Evolutionary conservation across 352 stramenopile genomes (phyloP).

Genomic region (Pythium volutum): DNA sequence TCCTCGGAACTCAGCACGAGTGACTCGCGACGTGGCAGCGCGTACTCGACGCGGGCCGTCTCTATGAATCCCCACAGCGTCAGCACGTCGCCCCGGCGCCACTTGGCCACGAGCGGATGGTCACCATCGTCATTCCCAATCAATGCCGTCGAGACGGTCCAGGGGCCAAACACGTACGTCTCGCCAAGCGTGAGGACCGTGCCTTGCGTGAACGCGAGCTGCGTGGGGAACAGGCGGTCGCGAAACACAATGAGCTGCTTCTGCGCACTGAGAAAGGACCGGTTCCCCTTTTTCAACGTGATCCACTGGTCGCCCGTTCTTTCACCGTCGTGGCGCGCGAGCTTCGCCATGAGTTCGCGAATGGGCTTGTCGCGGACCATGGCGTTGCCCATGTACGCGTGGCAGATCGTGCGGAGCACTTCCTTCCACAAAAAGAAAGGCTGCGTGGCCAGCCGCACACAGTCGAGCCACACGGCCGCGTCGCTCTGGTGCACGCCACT

Average conservation of each 20-base stretch:
- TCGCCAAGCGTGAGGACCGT: slow-evolving; percentile 31
- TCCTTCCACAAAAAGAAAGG: slow-evolving; percentile 88
- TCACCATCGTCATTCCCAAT: slow-evolving; percentile 1
- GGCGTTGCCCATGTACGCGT: slow-evolving; percentile 73
- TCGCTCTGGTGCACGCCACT: slow-evolving; percentile 48
- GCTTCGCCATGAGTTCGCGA: slow-evolving; percentile 69
- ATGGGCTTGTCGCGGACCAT: slow-evolving; percentile 86
- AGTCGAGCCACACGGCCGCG: slow-evolving; percentile 73
- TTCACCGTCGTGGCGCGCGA: slow-evolving; percentile 44
- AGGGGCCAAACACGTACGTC: slow-evolving; percentile 52
- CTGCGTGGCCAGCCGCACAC: slow-evolving; percentile 44
- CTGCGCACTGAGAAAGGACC: slow-evolving; percentile 68
- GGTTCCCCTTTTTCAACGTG: slow-evolving; percentile 81
- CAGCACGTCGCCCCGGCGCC: slow-evolving; percentile 32
- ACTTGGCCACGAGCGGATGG: slow-evolving; percentile 26
- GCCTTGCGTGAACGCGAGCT: slow-evolving; percentile 22
- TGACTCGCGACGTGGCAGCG: slow-evolving; percentile 35
- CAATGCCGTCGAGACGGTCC: slow-evolving; percentile 43
- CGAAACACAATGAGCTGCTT: slow-evolving; percentile 77
- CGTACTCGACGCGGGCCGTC: slow-evolving; percentile 49
- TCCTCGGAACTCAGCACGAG: slow-evolving; percentile 61
- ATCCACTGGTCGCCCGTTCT: slow-evolving; percentile 59
- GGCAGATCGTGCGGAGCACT: slow-evolving; percentile 78
- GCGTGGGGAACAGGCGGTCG: slow-evolving; percentile 59
- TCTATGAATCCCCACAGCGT: slow-evolving; percentile 60